A percentile compares a stretch with the other conserved stretches of the same genome.
These are phyloP conservation scores for Rhytidhysteron rufulum DNA, from an alignment of 2,329 filamentous ascomycete genomes.

Conservation along the genomic window DNA sequence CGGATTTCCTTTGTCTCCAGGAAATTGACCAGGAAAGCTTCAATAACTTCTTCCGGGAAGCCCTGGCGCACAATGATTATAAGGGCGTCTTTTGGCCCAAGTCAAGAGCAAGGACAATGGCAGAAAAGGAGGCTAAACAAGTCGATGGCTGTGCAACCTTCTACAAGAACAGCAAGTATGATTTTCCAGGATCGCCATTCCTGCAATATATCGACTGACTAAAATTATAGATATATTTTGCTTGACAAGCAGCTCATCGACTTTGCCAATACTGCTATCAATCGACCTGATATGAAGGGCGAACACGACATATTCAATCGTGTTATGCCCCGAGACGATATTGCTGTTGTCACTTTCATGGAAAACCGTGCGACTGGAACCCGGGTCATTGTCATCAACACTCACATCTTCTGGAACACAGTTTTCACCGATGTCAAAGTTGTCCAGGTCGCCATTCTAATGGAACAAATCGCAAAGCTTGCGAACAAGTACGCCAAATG, in stretches of 20 bases:
- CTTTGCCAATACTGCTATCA: constrained; percentile 87
- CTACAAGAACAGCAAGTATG: constrained; percentile 82
- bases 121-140: constrained; percentile 78
- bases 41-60: constrained; percentile 84
- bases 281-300: constrained; percentile 93
- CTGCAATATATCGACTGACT: neutral
- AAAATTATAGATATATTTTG: constrained; percentile 60
- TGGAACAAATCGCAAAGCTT: constrained; percentile 85
- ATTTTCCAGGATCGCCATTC: constrained; percentile 6
- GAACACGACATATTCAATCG: constrained; percentile 98
- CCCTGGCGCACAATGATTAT: constrained; percentile 82
- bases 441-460: constrained; percentile 89
- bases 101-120: constrained; percentile 85
- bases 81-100: constrained; percentile 93
- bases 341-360: constrained; percentile 86
- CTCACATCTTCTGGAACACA: constrained; percentile 93
- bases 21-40: constrained; percentile 92
- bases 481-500: constrained; percentile 80
- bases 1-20: constrained; percentile 89
- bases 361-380: constrained; percentile 90
- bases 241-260: constrained; percentile 94
- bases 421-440: constrained; percentile 90
- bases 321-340: constrained; percentile 97
- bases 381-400: constrained; percentile 87
- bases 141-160: constrained; percentile 97